Evolutionary conservation across 1,284 basidiomycete species (phyloP).

Genomic region (Marasmius oreades): DNA sequence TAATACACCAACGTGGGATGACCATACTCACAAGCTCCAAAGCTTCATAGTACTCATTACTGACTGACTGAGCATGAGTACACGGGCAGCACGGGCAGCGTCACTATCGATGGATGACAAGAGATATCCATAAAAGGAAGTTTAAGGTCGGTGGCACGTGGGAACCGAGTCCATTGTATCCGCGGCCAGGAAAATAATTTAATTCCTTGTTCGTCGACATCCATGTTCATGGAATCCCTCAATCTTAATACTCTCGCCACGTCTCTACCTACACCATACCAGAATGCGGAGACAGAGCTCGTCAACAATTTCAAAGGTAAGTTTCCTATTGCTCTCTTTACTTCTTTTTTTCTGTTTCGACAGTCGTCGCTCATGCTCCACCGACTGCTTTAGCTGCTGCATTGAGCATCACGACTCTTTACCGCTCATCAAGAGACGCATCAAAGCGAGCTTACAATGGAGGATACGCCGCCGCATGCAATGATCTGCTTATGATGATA

Average conservation of each 20-base stretch:
- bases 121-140: too few relatives aligned
- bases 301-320: slow-evolving; percentile 78
- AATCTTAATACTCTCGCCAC: slow-evolving; percentile 72
- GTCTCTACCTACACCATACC: slow-evolving; percentile 63
- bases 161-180: too few relatives aligned
- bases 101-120: too few relatives aligned
- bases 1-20: too few relatives aligned
- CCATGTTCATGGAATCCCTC: slow-evolving; percentile 49
- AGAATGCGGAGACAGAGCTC: slow-evolving; percentile 73
- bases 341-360: slow-evolving; percentile 4
- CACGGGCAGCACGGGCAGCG: too few relatives aligned
- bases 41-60: too few relatives aligned
- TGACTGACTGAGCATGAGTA: too few relatives aligned
- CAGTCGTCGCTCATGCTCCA: slow-evolving; percentile 11
- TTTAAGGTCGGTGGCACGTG: too few relatives aligned
- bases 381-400: slow-evolving; percentile 57
- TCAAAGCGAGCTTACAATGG: slow-evolving; percentile 75
- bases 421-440: slow-evolving; percentile 68
- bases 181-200: too few relatives aligned
- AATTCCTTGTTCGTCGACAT: neutral
- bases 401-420: slow-evolving; percentile 76
- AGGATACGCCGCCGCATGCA: slow-evolving; percentile 72
- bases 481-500: slow-evolving; percentile 74
- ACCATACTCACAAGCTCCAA: too few relatives aligned
- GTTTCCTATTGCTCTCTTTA: too few relatives aligned